phyloP scores from a whole-genome alignment of 805 yeast species.

The Starmerella stellata region DNA sequence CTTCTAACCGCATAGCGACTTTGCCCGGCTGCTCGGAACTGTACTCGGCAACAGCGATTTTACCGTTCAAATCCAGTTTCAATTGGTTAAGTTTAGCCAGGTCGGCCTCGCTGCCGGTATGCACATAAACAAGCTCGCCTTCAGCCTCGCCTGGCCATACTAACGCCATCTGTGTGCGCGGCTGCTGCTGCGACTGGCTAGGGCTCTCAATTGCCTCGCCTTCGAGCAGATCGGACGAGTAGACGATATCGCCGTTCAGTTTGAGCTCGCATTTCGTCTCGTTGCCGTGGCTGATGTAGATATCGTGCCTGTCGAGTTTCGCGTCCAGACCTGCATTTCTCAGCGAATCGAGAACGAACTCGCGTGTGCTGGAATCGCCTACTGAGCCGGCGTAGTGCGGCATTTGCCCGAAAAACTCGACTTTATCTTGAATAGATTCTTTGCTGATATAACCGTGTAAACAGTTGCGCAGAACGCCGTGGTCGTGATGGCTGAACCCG shows the following conservation, averaged over 20 bases:
- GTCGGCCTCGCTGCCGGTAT: slow-evolving; percentile 47
- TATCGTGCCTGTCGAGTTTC: slow-evolving; percentile 23
- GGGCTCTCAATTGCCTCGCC: slow-evolving; percentile 23
- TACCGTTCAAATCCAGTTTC: slow-evolving; percentile 28
- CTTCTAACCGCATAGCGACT: slow-evolving; percentile 38
- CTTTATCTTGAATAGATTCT: slow-evolving; percentile 40
- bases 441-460: slow-evolving; percentile 36
- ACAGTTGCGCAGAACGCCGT: slow-evolving; percentile 32
- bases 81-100: slow-evolving; percentile 23
- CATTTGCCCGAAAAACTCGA: slow-evolving; percentile 58
- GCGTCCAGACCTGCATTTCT: slow-evolving; percentile 36
- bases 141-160: slow-evolving; percentile 39
- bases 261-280: slow-evolving; percentile 19
- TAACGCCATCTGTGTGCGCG: slow-evolving; percentile 31
- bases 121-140: slow-evolving; percentile 42
- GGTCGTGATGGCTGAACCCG: slow-evolving; percentile 40
- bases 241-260: slow-evolving; percentile 22
- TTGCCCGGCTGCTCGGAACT: slow-evolving; percentile 35
- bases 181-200: slow-evolving; percentile 17
- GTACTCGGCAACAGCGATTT: slow-evolving; percentile 43
- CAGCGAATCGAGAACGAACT: slow-evolving; percentile 44
- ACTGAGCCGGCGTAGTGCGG: slow-evolving; percentile 79
- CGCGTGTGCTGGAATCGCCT: slow-evolving; percentile 60
- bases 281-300: slow-evolving; percentile 52
- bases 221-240: slow-evolving; percentile 22